Evolutionary conservation across 257 asterid species (phyloP), one percentile per base, ranked within the genome.

Genomic region (Fraxinus cuspidata): DNA sequence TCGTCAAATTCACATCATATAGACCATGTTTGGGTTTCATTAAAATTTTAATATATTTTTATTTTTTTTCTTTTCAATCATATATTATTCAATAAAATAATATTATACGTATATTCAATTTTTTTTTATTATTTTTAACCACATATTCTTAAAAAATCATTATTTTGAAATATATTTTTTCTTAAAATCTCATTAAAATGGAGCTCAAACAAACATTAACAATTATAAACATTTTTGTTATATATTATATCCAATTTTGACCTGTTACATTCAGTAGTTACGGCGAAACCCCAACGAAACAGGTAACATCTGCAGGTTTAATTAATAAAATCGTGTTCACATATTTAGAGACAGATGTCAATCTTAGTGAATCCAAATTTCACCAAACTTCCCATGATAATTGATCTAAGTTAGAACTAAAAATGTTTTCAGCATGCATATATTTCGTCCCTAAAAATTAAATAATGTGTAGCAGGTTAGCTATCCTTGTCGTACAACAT

Each of bases 201-300:
- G n/a, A n/a, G n/a, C n/a, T n/a, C n/a, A n/a, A n/a, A n/a, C n/a
- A n/a, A n/a, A n/a, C n/a, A 44, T 44, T 44, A 49, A 49, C 18
- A 12, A 49, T 3, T 49, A 12, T 35, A 35, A 37, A 35, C 40
- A 49, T 2, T 12, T 49, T 49, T 69, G 49, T 83, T 84, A 78
- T 83, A 74, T 83, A 84, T 38, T 8, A 8, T 9, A 38, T 1
- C 44, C 12, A 40, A 44, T 44, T 44, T 44, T 13, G n/a, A 44
- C 53, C 53, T 13, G 53, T 44, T 44, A 3, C 53, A 12, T 44
- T 2, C 19, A 44, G 19, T 44, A 44, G 53, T 44, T 44, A 44
- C 15, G 19, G 19, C 5, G 53, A 44, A 44, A 44, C 53, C 53
- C 53, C 56, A 4, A 15, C n/a, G 56, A 47, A 47, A 47, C n/a